These are phyloP conservation scores for Ceratobasidium sp. DNA, from an alignment of 1,284 basidiomycete species.

Conservation along the genomic window DNA sequence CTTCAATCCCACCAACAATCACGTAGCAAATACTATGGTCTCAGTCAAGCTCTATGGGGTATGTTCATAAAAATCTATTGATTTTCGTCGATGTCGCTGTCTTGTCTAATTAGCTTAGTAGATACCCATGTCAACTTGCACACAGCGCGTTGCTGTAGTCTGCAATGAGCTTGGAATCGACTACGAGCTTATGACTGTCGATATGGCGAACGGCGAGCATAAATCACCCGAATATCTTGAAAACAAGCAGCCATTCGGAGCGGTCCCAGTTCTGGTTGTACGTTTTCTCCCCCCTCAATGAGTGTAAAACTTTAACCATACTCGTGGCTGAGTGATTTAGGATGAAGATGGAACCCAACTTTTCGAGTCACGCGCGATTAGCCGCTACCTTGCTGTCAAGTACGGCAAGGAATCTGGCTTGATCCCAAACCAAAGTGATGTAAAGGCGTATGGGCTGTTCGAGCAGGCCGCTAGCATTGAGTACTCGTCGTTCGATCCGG, in stretches of 20 bases:
- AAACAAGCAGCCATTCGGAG: conserved; percentile 38
- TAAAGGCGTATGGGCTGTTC: conserved; percentile 60
- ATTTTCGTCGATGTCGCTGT: not conserved
- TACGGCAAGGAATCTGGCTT: conserved; percentile 49
- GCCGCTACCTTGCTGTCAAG: conserved; percentile 62
- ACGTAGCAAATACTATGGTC: too few relatives aligned
- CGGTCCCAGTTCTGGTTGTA: conserved; percentile 31
- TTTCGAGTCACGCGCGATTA: conserved; percentile 64
- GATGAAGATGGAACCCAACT: conserved; percentile 29
- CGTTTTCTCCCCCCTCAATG: too few relatives aligned
- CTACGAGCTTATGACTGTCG: conserved; percentile 30
- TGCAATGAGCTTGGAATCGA: conserved; percentile 40
- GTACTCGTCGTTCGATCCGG: conserved; percentile 51
- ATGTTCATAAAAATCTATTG: not conserved
- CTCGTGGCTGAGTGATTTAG: conserved; percentile 43
- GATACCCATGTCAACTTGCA: conserved; percentile 43
- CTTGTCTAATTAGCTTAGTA: too few relatives aligned
- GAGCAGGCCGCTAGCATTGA: conserved; percentile 69
- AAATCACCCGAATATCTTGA: conserved; percentile 18
- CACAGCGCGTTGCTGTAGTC: conserved; percentile 38
- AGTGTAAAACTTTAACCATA: not conserved
- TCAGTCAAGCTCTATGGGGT: conserved; percentile 21
- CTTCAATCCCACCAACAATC: too few relatives aligned
- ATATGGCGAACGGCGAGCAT: conserved; percentile 38
- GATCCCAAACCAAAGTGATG: conserved; percentile 54